phyloP scores from a whole-genome alignment of 1,284 basidiomycete species.

The Ustilago esculenta region DNA sequence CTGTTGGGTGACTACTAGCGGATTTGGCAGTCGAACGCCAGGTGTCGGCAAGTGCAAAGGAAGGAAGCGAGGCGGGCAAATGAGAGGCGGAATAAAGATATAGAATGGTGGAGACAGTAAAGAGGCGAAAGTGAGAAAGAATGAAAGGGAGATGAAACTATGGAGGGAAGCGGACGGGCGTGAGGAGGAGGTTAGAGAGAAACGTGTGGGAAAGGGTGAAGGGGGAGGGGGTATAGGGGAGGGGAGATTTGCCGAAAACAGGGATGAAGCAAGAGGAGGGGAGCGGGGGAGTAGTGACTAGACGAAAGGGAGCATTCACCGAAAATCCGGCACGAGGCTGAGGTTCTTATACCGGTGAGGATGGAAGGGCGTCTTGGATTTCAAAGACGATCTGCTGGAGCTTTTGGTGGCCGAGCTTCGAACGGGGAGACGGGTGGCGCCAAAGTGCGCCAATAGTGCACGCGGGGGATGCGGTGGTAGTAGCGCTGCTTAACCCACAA shows the following conservation, averaged over 20 bases:
- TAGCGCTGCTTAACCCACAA: constrained; percentile 2
- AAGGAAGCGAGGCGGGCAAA: too few species aligned
- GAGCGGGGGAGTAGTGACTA: neutral
- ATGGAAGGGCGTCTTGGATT: too few species aligned
- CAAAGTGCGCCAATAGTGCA: neutral
- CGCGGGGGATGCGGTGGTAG: neutral
- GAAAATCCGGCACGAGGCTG: neutral
- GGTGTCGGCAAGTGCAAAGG: too few species aligned
- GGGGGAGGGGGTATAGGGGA: neutral
- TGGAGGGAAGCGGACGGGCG: neutral
- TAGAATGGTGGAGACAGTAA: too few species aligned
- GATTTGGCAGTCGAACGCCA: too few species aligned
- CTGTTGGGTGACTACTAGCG: too few species aligned
- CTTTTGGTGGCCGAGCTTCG: constrained; percentile 1
- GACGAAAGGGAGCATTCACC: neutral
- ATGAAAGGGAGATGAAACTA: neutral
- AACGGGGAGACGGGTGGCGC: neutral
- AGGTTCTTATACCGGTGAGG: constrained; percentile 4
- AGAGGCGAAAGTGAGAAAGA: neutral
- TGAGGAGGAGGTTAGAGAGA: neutral
- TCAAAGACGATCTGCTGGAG: too few species aligned
- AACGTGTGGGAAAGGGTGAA: neutral
- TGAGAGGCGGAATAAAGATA: too few species aligned
- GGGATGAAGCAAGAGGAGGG: constrained; percentile 1
- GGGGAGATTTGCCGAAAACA: neutral